Base-by-base conservation (phyloP, 1,284 basidiomycete species). In the Mycosarcoma maydis region DNA sequence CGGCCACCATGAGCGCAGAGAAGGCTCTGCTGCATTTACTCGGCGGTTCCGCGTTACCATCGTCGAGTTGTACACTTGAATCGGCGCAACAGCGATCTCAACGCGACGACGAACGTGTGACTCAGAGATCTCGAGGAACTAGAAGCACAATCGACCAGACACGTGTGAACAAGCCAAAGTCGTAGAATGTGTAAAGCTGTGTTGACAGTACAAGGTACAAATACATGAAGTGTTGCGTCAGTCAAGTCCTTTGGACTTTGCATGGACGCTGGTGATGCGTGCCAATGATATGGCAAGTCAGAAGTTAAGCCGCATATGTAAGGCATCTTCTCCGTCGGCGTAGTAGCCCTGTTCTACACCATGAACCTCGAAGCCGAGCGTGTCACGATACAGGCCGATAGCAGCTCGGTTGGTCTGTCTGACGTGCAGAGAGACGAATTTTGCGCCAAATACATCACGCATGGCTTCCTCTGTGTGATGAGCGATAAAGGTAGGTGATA, bases 391-490 rank as follows among this genome's bases (percentile, higher is more conserved):
- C 23, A 81, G 58, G 13, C 74, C 71, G 27, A 81, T 80, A n/a
- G 80, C 80, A 10, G 80, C 78, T 8, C 80, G 72, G 49, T 81
- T 81, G 19, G 80, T 78, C 49, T 80, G 62, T 34, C 80, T 61
- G 10, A 81, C 80, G 39, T 81, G 80, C 6, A 81, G 64, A 30
- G 80, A 80, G 8, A 81, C 80, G 36, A 72, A 78, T 23, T 73
- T 69, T 4, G 78, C 80, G 13, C 68, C 71, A 45, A 80, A 80
- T 1, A 80, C 77, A 42, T 81, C 78, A 1, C 75, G 54, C 80
- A 81, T 81, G 6, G 77, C 75, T 32, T 71, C 72, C 65, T 81
- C 78, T 80, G 57, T 23, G 8, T 23, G 19, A 22, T 26, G 19
- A 19, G n/a, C n/a, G n/a, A n/a, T n/a, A n/a, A n/a, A n/a, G n/a